A percentile compares a stretch with the other conserved stretches of the same genome.
Evolutionary conservation across 2,329 filamentous ascomycete genomes (phyloP).

Genomic region (Dactylellina leptospora): DNA sequence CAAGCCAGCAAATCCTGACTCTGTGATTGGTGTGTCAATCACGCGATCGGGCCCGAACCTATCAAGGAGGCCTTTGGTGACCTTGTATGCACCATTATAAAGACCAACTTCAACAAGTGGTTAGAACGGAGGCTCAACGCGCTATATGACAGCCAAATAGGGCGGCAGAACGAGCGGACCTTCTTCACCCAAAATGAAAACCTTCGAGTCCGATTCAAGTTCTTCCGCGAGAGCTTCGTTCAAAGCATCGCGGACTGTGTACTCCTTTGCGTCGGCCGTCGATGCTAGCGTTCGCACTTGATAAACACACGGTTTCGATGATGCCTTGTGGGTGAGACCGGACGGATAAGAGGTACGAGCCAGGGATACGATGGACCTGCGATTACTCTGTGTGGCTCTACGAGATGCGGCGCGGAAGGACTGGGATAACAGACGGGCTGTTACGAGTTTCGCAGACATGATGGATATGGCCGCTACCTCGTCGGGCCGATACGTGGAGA

Average conservation of each 20-base stretch:
- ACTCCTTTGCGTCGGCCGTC: constrained; percentile 36
- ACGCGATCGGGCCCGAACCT: constrained; percentile 91
- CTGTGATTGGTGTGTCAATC: constrained; percentile 98
- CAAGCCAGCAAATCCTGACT: constrained; percentile 92
- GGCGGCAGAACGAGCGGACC: constrained; percentile 68
- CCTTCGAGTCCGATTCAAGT: constrained; percentile 91
- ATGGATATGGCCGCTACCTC: too few species aligned
- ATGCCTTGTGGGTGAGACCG: neutral
- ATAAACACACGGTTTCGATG: constrained; percentile 12
- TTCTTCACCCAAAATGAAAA: constrained; percentile 96
- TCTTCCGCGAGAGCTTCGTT: constrained; percentile 99
- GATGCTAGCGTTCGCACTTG: constrained; percentile 37
- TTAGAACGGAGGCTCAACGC: neutral
- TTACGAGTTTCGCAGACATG: constrained; percentile 22
- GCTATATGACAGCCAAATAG: neutral
- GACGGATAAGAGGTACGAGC: neutral
- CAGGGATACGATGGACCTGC: constrained; percentile 38
- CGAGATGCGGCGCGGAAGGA: constrained; percentile 1
- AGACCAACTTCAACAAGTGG: constrained; percentile 36
- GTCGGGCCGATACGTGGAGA: too few species aligned
- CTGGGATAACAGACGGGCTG: constrained; percentile 28
- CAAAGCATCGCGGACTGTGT: constrained; percentile 86
- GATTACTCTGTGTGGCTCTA: neutral
- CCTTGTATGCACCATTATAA: constrained; percentile 98
- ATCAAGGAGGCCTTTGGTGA: constrained; percentile 96